These are phyloP conservation scores for Apiotrichum laibachii DNA, from an alignment of 1,284 basidiomycete species.

Conservation along the genomic window DNA sequence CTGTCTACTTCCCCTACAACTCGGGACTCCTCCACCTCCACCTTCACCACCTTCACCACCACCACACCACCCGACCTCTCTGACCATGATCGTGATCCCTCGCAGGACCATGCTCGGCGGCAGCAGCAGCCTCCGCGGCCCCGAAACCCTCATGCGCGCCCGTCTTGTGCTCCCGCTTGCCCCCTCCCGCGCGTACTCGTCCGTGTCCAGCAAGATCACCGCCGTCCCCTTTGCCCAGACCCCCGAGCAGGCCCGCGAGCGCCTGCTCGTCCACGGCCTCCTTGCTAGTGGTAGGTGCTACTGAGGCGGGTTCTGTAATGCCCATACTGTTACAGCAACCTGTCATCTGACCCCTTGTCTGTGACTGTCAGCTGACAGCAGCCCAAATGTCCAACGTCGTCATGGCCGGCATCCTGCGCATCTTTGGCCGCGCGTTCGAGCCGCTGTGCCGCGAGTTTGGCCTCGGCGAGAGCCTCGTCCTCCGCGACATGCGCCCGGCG, in stretches of 20 bases:
- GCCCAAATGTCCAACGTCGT: constrained; percentile 30
- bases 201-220: constrained; percentile 25
- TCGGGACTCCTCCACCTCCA: too few relatives aligned
- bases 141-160: too few relatives aligned
- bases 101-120: too few relatives aligned
- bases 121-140: too few relatives aligned
- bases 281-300: constrained; percentile 23
- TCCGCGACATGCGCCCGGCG: constrained; percentile 38
- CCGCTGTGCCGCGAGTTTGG: constrained; percentile 34
- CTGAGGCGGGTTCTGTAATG: too few relatives aligned
- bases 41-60: too few relatives aligned
- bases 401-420: constrained; percentile 31
- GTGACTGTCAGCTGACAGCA: too few relatives aligned
- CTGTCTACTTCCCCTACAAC: too few relatives aligned
- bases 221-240: constrained; percentile 30
- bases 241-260: constrained; percentile 25
- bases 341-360: too few relatives aligned
- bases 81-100: too few relatives aligned
- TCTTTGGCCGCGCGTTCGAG: constrained; percentile 31
- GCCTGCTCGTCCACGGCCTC: constrained; percentile 27
- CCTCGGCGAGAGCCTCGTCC: constrained; percentile 25
- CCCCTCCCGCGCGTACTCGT: constrained; percentile 2
- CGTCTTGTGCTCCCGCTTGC: not conserved
- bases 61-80: too few relatives aligned
- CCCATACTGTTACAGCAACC: too few relatives aligned